phyloP scores from a whole-genome alignment of 192 early-diverging fungal genomes.

The Umbelopsis sp. region DNA sequence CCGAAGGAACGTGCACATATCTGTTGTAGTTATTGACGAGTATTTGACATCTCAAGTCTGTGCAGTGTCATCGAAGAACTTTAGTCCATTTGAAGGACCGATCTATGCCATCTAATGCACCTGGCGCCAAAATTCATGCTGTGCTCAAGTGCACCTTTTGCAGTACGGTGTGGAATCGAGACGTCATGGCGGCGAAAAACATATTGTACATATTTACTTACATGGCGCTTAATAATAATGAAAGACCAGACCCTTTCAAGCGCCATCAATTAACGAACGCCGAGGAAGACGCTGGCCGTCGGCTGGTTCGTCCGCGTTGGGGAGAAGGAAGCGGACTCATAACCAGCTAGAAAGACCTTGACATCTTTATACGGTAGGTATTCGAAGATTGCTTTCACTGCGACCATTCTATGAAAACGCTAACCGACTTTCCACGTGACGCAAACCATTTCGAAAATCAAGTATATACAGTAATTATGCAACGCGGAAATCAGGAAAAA shows the following conservation, averaged over 20 bases:
- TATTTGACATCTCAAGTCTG: slow-evolving; percentile 1
- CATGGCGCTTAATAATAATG: not conserved
- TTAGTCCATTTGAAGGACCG: not conserved
- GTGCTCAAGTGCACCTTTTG: not conserved
- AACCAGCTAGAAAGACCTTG: not conserved
- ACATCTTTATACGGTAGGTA: not conserved
- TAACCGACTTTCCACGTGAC: no score
- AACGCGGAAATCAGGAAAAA: no score
- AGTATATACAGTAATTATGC: no score
- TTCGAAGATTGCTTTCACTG: not conserved
- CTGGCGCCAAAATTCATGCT: not conserved
- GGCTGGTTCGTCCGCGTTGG: not conserved
- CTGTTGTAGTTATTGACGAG: not conserved
- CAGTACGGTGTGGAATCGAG: not conserved
- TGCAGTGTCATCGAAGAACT: not conserved
- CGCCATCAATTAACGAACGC: not conserved
- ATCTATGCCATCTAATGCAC: not conserved
- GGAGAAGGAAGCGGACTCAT: not conserved
- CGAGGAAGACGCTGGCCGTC: not conserved
- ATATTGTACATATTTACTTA: not conserved
- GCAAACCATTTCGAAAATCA: no score
- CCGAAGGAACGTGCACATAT: not conserved
- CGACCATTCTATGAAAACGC: no score
- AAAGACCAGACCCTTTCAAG: not conserved
- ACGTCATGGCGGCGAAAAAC: not conserved